Evolutionary conservation across 352 stramenopile species (phyloP).

Genomic region (Globisporangium yorkense): DNA sequence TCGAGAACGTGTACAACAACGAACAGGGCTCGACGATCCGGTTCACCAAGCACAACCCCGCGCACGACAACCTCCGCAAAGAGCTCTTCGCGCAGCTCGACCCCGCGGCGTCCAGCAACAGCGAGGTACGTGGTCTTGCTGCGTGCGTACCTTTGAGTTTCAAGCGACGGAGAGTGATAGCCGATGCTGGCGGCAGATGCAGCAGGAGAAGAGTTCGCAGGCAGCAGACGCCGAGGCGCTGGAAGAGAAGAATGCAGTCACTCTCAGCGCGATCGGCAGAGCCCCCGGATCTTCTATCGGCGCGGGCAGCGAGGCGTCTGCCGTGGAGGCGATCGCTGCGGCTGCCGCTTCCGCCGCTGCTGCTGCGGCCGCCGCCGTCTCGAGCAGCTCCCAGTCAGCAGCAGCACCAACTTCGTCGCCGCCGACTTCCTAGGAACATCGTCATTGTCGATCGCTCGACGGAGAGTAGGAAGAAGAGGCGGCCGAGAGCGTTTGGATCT

Average conservation of each 20-base stretch:
- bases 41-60: conserved; percentile 79
- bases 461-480: neutral
- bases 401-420: neutral
- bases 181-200: neutral
- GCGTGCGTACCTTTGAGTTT: neutral
- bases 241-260: conserved; percentile 8
- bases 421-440: neutral
- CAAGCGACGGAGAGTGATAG: neutral
- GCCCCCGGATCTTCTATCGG: neutral
- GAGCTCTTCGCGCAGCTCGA: conserved; percentile 78
- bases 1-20: conserved; percentile 92
- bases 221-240: conserved; percentile 2
- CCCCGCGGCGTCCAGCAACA: neutral
- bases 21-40: conserved; percentile 86
- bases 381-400: neutral
- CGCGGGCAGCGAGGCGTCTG: neutral
- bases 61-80: conserved; percentile 70
- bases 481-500: too few relatives aligned
- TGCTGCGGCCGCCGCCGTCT: neutral
- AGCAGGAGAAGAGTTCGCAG: neutral
- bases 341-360: neutral
- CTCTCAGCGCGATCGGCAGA: neutral
- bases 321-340: neutral
- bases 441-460: neutral
- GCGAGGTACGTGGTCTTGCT: conserved; percentile 1